Conservation (phyloP, 495 filamentous ascomycete species). For the Pyronema domesticum region DNA sequence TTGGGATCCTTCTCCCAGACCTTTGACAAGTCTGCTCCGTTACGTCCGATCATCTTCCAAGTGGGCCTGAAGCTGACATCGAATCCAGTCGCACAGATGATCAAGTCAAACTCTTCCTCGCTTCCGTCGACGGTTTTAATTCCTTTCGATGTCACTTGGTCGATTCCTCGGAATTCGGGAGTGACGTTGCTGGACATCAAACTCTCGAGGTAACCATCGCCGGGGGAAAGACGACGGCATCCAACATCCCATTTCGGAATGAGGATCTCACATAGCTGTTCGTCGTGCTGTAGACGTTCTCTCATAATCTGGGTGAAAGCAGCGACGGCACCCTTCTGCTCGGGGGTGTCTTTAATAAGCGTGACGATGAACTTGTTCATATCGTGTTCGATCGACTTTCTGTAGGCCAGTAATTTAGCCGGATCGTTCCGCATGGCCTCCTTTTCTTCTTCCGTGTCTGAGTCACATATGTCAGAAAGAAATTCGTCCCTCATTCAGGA, state of each 20-base stretch:
- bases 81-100: conserved; percentile 35
- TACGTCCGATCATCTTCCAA: conserved; percentile 27
- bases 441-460: conserved; percentile 32
- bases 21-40: conserved; percentile 16
- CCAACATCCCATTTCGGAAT: conserved; percentile 31
- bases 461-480: neutral
- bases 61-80: conserved; percentile 29
- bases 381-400: conserved; percentile 34
- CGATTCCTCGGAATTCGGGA: conserved; percentile 29
- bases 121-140: conserved; percentile 34
- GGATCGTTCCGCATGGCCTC: conserved; percentile 31
- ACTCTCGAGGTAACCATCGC: conserved; percentile 34
- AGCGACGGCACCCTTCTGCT: conserved; percentile 26
- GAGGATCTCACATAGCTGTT: conserved; percentile 32
- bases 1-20: conserved; percentile 4
- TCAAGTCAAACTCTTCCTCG: conserved; percentile 29
- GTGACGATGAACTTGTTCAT: conserved; percentile 32
- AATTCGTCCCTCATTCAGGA: no score
- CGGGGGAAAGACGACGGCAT: conserved; percentile 36
- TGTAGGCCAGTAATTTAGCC: conserved; percentile 27
- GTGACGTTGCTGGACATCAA: conserved; percentile 33
- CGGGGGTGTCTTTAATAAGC: conserved; percentile 27
- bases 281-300: conserved; percentile 22
- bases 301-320: conserved; percentile 31
- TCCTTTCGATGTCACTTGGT: conserved; percentile 30